phyloP scores from a whole-genome alignment of 2,329 filamentous ascomycete genomes.

The Alternaria triticimaculans region DNA sequence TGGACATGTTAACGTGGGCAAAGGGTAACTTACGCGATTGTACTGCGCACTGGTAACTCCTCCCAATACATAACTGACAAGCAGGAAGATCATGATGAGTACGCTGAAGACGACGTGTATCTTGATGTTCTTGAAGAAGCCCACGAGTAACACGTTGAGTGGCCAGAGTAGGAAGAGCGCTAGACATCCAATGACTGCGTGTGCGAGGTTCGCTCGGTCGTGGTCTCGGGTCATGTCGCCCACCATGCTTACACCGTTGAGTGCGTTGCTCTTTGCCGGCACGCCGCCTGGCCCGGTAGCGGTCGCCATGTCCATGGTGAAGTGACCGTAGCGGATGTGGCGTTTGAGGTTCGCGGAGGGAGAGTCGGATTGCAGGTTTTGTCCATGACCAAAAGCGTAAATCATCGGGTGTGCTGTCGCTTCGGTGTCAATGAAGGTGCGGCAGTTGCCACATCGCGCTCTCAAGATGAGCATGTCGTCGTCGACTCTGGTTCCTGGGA shows the following conservation, averaged over 20 bases:
- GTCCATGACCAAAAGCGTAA: slow-evolving; percentile 50
- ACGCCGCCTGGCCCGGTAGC: slow-evolving; percentile 48
- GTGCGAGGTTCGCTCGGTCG: slow-evolving; percentile 38
- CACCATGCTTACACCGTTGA: slow-evolving; percentile 32
- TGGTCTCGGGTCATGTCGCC: slow-evolving; percentile 32
- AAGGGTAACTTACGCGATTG: slow-evolving; percentile 45
- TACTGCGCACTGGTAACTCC: slow-evolving; percentile 50
- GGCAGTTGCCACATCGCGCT: slow-evolving; percentile 50
- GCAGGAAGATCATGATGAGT: slow-evolving; percentile 46
- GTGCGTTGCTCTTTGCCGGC: slow-evolving; percentile 29
- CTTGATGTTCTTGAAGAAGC: slow-evolving; percentile 49
- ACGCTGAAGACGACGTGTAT: slow-evolving; percentile 53
- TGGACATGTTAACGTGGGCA: not conserved
- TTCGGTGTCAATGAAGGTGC: slow-evolving; percentile 42
- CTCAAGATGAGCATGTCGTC: slow-evolving; percentile 48
- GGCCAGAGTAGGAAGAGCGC: slow-evolving; percentile 43
- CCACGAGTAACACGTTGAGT: slow-evolving; percentile 45
- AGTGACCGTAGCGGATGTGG: slow-evolving; percentile 50
- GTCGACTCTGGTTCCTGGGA: slow-evolving; percentile 39
- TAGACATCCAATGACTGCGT: slow-evolving; percentile 41
- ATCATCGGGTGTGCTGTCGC: slow-evolving; percentile 49
- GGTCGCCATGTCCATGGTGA: slow-evolving; percentile 51
- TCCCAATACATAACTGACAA: slow-evolving; percentile 51
- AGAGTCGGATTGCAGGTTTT: slow-evolving; percentile 36
- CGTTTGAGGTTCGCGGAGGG: slow-evolving; percentile 44